These are phyloP conservation scores for Cyclocybe cylindracea DNA, from an alignment of 768 basidiomycete genomes.

Conservation along the genomic window DNA sequence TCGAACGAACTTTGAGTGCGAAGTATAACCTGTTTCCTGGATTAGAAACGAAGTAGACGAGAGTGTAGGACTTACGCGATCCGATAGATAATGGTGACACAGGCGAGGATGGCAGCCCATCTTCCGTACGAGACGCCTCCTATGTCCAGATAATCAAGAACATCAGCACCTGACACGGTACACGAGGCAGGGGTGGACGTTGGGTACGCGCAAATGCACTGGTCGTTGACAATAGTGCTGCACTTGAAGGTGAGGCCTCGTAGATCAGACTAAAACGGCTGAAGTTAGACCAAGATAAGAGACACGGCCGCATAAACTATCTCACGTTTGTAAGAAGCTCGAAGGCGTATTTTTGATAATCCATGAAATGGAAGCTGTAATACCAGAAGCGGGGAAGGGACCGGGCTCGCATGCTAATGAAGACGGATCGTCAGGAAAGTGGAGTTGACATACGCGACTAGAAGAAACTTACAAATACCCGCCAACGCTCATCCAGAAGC, in stretches of 20 bases:
- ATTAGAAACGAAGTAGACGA: not conserved
- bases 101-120: slow-evolving; percentile 46
- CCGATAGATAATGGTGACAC: slow-evolving; percentile 47
- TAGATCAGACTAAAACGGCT: slow-evolving; percentile 42
- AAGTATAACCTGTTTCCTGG: too few relatives aligned
- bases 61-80: slow-evolving; percentile 31
- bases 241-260: slow-evolving; percentile 47
- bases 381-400: too few relatives aligned
- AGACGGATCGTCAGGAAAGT: too few relatives aligned
- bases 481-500: slow-evolving; percentile 62
- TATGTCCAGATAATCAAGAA: slow-evolving; percentile 49
- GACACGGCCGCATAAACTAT: too few relatives aligned
- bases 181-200: slow-evolving; percentile 44
- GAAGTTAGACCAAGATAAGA: too few relatives aligned
- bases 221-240: slow-evolving; percentile 29
- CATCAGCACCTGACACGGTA: slow-evolving; percentile 50
- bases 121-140: slow-evolving; percentile 42
- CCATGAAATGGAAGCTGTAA: too few relatives aligned
- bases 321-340: too few relatives aligned
- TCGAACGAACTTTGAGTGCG: too few relatives aligned
- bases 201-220: slow-evolving; percentile 52
- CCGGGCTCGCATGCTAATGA: too few relatives aligned
- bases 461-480: slow-evolving; percentile 39
- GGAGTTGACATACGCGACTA: too few relatives aligned
- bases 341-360: too few relatives aligned